Evolutionary conservation across 345 rosid species (phyloP).

Genomic region (Boechera divaricarpa): DNA sequence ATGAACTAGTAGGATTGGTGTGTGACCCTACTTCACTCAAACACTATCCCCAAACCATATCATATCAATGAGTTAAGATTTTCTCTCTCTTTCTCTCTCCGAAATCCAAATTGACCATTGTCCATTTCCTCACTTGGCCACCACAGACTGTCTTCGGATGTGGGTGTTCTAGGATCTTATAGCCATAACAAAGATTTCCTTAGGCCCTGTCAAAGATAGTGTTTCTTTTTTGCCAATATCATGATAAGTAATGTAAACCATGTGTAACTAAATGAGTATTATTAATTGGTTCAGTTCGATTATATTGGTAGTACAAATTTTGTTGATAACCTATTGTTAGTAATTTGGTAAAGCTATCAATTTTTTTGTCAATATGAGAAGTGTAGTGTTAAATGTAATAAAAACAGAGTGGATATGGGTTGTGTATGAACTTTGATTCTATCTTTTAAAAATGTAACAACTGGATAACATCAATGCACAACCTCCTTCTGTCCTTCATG

Average conservation of each 20-base stretch:
- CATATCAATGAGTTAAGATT: constrained; percentile 35
- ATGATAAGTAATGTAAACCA: constrained; percentile 14
- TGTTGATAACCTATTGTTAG: neutral
- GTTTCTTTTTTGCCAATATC: neutral
- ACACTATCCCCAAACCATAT: constrained; percentile 43
- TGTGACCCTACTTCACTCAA: constrained; percentile 44
- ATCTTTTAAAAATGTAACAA: constrained; percentile 29
- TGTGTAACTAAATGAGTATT: neutral
- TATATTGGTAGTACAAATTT: too few species aligned
- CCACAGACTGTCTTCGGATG: constrained; percentile 36
- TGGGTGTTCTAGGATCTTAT: constrained; percentile 37
- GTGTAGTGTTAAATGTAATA: constrained; percentile 1
- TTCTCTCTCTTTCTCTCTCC: constrained; percentile 31
- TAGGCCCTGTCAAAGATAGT: constrained; percentile 3
- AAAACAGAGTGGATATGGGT: constrained; percentile 36
- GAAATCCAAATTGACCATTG: constrained; percentile 34
- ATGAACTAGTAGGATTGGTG: constrained; percentile 16
- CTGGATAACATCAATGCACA: constrained; percentile 49
- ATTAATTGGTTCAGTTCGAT: neutral
- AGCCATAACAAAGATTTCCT: constrained; percentile 29
- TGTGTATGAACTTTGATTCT: constrained; percentile 36
- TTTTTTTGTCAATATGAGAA: neutral
- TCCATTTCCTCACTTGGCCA: constrained; percentile 36
- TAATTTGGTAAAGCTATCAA: constrained; percentile 16
- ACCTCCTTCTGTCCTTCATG: constrained; percentile 41